Conservation (phyloP, 495 filamentous ascomycete species). For the Aspergillus ellipticus region DNA sequence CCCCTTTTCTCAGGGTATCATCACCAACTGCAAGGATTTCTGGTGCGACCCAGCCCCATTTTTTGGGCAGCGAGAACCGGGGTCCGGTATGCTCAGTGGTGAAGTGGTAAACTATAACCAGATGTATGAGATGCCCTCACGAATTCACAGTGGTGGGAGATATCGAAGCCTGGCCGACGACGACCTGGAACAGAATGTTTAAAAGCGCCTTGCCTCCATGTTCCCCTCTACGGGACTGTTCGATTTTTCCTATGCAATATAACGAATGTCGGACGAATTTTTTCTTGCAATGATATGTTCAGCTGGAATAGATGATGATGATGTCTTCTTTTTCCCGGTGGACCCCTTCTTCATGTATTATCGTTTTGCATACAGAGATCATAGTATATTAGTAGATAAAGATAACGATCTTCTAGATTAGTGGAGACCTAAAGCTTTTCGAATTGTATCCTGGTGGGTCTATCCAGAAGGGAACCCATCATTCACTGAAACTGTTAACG, state of each 20-base stretch:
- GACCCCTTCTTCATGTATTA: slow-evolving; percentile 9
- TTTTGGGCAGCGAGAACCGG: slow-evolving; percentile 70
- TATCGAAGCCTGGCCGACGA: slow-evolving; percentile 43
- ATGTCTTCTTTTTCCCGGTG: neutral
- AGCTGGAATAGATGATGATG: slow-evolving; percentile 2
- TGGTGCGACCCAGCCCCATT: slow-evolving; percentile 87
- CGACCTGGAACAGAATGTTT: slow-evolving; percentile 18
- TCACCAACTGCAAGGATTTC: slow-evolving; percentile 92
- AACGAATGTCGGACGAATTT: slow-evolving; percentile 8
- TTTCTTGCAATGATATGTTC: slow-evolving; percentile 7
- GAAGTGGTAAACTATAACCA: slow-evolving; percentile 77
- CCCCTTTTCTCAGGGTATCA: slow-evolving; percentile 75
- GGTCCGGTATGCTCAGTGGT: slow-evolving; percentile 72
- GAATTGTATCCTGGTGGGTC: neutral
- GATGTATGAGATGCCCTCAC: slow-evolving; percentile 79
- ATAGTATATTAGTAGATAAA: slow-evolving; percentile 11
- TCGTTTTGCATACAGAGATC: slow-evolving; percentile 9
- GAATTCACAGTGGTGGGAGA: slow-evolving; percentile 50
- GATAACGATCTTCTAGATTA: neutral
- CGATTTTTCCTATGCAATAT: neutral
- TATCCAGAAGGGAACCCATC: no score
- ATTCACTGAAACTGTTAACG: no score
- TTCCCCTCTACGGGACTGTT: neutral
- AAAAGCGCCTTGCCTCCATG: neutral
- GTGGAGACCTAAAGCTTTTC: neutral